Evolutionary conservation across 306 rosid genomes (phyloP).

Genomic region (Glycine soja): DNA sequence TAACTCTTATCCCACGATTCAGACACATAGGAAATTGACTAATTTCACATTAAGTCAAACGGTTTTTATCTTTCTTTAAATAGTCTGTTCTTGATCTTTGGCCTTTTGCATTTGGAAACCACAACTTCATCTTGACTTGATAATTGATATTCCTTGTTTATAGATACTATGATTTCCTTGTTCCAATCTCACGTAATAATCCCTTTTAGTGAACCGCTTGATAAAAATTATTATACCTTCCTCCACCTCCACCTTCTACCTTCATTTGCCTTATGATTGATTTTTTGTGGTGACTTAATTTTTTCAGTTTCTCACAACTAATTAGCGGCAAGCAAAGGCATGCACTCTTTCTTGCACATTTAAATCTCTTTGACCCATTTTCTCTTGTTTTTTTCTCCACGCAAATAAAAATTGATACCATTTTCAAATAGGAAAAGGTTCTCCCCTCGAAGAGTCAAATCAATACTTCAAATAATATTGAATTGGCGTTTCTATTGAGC

Average conservation of each 20-base stretch:
- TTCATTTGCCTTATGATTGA: background rate
- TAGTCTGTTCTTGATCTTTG: background rate
- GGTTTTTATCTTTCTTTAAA: too few species aligned
- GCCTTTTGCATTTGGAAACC: background rate
- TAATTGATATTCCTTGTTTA: background rate
- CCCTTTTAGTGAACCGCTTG: background rate
- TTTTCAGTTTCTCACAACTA: background rate
- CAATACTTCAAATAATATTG: constrained; percentile 26
- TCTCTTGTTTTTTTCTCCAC: background rate
- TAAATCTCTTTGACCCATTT: background rate
- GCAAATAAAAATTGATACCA: background rate
- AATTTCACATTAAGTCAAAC: constrained; percentile 29
- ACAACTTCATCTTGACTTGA: background rate
- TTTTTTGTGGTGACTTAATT: background rate
- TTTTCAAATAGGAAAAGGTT: background rate
- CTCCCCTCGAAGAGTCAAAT: background rate
- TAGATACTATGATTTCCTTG: background rate
- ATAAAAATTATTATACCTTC: background rate
- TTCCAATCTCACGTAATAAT: background rate
- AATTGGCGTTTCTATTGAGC: background rate
- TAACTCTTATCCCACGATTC: background rate
- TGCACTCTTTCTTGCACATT: background rate
- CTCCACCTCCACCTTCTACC: background rate
- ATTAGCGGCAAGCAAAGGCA: constrained; percentile 3
- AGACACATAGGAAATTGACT: background rate